Base-by-base conservation (phyloP, 192 early-diverging fungal genomes). In the Backusella mclennaniae region DNA sequence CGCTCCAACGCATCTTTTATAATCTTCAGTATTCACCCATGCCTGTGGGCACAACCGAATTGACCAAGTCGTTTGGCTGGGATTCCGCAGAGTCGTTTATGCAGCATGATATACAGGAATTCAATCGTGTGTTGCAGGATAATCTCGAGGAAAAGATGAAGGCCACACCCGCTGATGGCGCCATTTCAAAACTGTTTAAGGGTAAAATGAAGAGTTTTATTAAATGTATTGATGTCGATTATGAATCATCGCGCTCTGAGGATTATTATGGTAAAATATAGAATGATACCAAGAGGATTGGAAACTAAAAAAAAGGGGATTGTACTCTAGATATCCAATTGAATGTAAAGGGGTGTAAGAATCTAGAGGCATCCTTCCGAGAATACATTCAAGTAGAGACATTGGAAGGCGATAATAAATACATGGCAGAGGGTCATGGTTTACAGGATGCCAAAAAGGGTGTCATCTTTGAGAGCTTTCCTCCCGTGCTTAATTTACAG, bases 61-160 rank as follows among this genome's bases (percentile, higher is more conserved):
- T 99, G 74, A 99, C 98, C 44, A 93, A 93, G 79, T 96, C 95
- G 2, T 99, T 99, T 90, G 98, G 98, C 15, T 99, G 98, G 98
- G 93, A 97, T 81, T 93, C 96, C 7, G 69, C 91, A 56, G 98
- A 98, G 38, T 92, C 95, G 17, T 99, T 98, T 77, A 93, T 91
- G 88, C 97, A 99, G 87, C 98, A 99, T 79, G 98, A 99, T 83
- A 94, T 98, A 23, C 96, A 98, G 79, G 97, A 98, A 81, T 97
- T 99, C 77, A 97, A 98, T 83, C 90, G 98, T 66, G 96, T 98
- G 14, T 85, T 99, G 63, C 96, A 98, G 83, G 96, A 99, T 82
- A 97, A 96, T 84, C 83, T 99, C 52, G 98, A 98, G 85, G 92
- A 84, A 35, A 97, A 98, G 83, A 99, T 99, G 97, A 97, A 98